Base-by-base conservation (phyloP, 164 flowering plant genomes). In the Nymphaea thermarum region DNA sequence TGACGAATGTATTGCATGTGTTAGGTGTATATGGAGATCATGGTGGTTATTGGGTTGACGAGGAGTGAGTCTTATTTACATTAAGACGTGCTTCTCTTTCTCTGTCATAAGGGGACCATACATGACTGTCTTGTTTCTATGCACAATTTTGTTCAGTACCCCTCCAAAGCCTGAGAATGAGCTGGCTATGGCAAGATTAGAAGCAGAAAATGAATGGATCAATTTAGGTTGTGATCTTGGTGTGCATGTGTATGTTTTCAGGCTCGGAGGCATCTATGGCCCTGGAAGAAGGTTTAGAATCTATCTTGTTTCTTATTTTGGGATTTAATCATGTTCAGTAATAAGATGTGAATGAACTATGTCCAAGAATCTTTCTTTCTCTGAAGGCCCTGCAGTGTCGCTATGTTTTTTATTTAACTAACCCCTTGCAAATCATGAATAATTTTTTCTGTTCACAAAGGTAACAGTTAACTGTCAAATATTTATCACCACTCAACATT, bases 221-320 rank as follows among this genome's bases (percentile, higher is more conserved):
- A 68, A 69, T 44, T 68, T 94, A 65, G 97, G 86, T 15, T 70
- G 67, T 66, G 76, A 80, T 69, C 87, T 86, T 60, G 83, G 90
- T 17, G 43, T 91, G 15, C 70, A 84, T 5, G 70, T 79, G 11
- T 79, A 82, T 68, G 76, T 87, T 65, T 79, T 94, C 71, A 90
- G 97, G 43, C 93, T 89, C 61, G 98, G 97, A 67, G 98, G 98
- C 55, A 89, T 91, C 72, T 94, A 94, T 76, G 98, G 97, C 63
- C 98, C 98, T 67, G 97, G 95, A 61, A 91, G 98, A 83, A 93
- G 98, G 98, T 89, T 2, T 44, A 42, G 36, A 0, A 25, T 1
- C 36, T 25, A 25, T 25, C 36, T 25, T 25, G 36, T 25, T 62
- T 25, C 36, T 25, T 25, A 25, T 25, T 25, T 25, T 25, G 36